Conservation (phyloP, 106 monocot species). For the Platanthera zijinensis region DNA sequence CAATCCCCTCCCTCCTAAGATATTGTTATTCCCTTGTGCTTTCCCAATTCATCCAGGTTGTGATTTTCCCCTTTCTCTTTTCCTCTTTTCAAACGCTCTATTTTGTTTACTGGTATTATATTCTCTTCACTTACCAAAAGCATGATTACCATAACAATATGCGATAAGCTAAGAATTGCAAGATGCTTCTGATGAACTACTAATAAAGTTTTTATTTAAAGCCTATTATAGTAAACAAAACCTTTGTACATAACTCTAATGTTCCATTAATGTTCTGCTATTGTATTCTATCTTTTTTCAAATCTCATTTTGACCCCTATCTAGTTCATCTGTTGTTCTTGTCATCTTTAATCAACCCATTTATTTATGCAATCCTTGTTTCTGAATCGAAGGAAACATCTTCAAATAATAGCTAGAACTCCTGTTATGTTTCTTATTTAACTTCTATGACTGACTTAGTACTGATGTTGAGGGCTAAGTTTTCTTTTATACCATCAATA, state of each 20-base stretch:
- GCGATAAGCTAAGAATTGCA: not conserved
- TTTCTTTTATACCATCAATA: not conserved
- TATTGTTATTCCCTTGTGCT: slow-evolving; percentile 69
- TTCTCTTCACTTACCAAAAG: not conserved
- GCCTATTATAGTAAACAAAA: not conserved
- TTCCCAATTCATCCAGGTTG: slow-evolving; percentile 89
- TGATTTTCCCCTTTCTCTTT: not conserved
- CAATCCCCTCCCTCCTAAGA: slow-evolving; percentile 83
- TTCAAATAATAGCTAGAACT: not conserved
- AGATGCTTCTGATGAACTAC: not conserved
- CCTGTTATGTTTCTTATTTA: not conserved
- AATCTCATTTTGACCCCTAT: not conserved
- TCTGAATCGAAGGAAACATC: not conserved
- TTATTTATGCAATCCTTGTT: not conserved
- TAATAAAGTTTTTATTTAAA: not conserved
- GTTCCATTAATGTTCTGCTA: not conserved
- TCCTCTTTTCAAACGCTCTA: not conserved
- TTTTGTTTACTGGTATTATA: not conserved
- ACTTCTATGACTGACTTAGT: not conserved
- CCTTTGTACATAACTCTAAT: not conserved
- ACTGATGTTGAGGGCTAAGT: not conserved
- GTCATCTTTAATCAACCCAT: not conserved
- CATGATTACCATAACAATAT: not conserved
- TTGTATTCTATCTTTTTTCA: not conserved
- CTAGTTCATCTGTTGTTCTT: not conserved